These are phyloP conservation scores for Trichomonas tenax DNA, from an alignment of 208 protist genomes.

Conservation along the genomic window DNA sequence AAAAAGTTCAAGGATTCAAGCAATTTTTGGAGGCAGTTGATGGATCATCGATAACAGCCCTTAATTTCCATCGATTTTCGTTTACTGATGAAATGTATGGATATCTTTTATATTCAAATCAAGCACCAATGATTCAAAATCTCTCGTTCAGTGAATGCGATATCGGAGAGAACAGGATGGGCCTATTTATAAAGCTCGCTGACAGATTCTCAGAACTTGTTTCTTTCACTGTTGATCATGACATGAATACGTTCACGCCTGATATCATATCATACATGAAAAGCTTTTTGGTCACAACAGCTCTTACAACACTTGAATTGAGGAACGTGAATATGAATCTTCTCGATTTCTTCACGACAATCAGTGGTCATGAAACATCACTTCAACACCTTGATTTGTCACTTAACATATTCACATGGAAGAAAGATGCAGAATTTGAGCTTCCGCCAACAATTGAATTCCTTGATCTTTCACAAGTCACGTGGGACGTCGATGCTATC, in stretches of 20 bases:
- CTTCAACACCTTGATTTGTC: neutral
- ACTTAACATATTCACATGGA: neutral
- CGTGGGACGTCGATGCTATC: neutral
- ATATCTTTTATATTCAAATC: neutral
- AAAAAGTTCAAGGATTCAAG: neutral
- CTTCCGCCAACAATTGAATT: neutral
- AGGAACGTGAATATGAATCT: neutral
- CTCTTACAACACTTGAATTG: neutral
- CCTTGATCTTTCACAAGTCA: neutral
- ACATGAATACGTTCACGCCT: neutral
- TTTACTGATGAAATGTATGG: neutral
- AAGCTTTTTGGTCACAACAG: neutral
- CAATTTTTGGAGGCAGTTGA: neutral
- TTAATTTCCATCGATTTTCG: neutral
- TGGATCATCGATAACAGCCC: neutral
- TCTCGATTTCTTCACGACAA: neutral
- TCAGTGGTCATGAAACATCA: neutral
- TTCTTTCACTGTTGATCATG: neutral
- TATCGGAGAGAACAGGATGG: neutral
- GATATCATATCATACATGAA: neutral
- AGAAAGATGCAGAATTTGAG: neutral
- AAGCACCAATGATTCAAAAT: neutral
- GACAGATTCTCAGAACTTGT: neutral
- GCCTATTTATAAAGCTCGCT: neutral
- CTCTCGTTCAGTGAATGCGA: neutral